Conservation (phyloP, 1,284 basidiomycete genomes). For the Leccinum huronense region DNA sequence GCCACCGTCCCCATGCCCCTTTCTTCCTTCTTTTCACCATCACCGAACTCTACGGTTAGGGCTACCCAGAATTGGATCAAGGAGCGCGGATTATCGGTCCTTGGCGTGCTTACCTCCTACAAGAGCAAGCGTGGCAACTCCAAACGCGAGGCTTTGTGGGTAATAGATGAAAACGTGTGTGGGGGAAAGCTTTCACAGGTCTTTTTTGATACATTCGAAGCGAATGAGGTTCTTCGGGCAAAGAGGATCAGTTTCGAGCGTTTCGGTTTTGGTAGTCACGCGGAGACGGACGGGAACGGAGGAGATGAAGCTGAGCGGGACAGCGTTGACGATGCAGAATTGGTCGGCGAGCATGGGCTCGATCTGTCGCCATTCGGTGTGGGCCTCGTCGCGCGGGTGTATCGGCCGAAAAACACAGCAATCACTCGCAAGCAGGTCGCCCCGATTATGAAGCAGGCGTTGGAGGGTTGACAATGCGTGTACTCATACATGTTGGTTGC, state of each 20-base stretch:
- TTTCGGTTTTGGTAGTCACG: conserved; percentile 36
- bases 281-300: conserved; percentile 33
- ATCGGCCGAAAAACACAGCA: conserved; percentile 72
- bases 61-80: conserved; percentile 63
- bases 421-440: conserved; percentile 82
- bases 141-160: conserved; percentile 66
- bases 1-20: conserved; percentile 77
- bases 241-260: conserved; percentile 42
- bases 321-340: conserved; percentile 32
- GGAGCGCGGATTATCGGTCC: conserved; percentile 59
- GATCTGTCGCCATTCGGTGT: conserved; percentile 30
- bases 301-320: conserved; percentile 31
- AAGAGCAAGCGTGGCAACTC: conserved; percentile 49
- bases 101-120: conserved; percentile 79
- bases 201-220: conserved; percentile 52
- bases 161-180: conserved; percentile 45
- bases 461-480: conserved; percentile 36
- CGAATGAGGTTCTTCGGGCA: conserved; percentile 48
- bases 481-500: background rate
- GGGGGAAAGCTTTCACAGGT: conserved; percentile 32
- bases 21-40: conserved; percentile 37
- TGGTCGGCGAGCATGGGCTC: conserved; percentile 20
- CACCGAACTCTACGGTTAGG: conserved; percentile 40
- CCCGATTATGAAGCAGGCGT: conserved; percentile 62
- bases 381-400: conserved; percentile 47